Conservation (phyloP, 1,139 yeast species). For the Pichia sp. region DNA sequence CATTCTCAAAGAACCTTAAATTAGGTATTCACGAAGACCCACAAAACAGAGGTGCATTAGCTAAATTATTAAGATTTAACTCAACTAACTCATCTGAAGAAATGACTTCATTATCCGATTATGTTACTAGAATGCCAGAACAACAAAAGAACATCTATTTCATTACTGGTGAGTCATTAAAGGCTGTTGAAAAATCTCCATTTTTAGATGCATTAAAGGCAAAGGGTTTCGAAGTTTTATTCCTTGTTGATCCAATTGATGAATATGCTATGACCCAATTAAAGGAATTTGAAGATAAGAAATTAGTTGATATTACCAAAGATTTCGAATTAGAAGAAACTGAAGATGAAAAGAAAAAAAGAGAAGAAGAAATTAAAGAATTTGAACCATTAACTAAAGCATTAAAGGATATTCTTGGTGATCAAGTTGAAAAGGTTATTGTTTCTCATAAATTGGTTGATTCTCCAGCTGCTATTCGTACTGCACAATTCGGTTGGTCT, state of each 20-base stretch:
- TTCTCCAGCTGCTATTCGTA: slow-evolving; percentile 99
- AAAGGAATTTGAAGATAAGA: slow-evolving; percentile 99
- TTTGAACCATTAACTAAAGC: slow-evolving; percentile 93
- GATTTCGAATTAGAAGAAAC: slow-evolving; percentile 99
- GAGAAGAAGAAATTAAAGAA: slow-evolving; percentile 90
- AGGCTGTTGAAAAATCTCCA: slow-evolving; percentile 98
- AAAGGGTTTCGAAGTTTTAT: slow-evolving; percentile 95
- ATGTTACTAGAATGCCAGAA: slow-evolving; percentile 99
- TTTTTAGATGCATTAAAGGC: slow-evolving; percentile 98
- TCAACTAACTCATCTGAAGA: slow-evolving; percentile 95
- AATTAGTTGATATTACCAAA: slow-evolving; percentile 97
- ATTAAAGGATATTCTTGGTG: slow-evolving; percentile 95
- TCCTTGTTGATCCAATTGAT: slow-evolving; percentile 98
- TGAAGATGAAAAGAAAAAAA: slow-evolving; percentile 90
- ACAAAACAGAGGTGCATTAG: slow-evolving; percentile 92
- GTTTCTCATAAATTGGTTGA: slow-evolving; percentile 96
- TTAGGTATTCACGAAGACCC: slow-evolving; percentile 99
- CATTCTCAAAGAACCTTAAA: slow-evolving; percentile 97
- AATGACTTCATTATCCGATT: slow-evolving; percentile 89
- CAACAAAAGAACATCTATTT: slow-evolving; percentile 99
- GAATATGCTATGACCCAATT: slow-evolving; percentile 99
- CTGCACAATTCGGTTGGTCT: slow-evolving; percentile 99
- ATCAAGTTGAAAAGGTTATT: slow-evolving; percentile 98
- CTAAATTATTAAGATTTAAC: slow-evolving; percentile 95
- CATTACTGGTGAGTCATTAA: slow-evolving; percentile 97